phyloP scores from a whole-genome alignment of 495 filamentous ascomycete species.

The Lasiosphaeria miniovina region DNA sequence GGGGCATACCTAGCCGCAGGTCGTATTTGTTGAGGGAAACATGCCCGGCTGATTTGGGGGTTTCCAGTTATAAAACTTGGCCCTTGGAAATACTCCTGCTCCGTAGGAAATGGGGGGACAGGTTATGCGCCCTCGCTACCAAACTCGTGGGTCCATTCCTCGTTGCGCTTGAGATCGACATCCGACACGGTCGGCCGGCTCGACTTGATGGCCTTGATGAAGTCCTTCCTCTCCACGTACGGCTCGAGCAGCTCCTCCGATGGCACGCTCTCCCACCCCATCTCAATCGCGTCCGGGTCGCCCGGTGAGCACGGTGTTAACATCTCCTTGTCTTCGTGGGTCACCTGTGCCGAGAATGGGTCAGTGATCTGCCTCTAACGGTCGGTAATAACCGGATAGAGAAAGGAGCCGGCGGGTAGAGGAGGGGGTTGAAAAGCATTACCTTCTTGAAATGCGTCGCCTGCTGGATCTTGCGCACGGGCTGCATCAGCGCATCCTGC shows the following conservation, averaged over 20 bases:
- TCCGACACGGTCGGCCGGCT: constrained; percentile 84
- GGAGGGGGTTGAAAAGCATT: constrained; percentile 18
- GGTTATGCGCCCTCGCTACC: constrained; percentile 76
- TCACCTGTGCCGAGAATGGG: constrained; percentile 51
- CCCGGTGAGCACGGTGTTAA: constrained; percentile 93
- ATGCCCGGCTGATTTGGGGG: no score
- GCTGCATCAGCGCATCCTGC: constrained; percentile 97
- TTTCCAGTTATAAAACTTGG: no score
- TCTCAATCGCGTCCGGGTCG: constrained; percentile 78
- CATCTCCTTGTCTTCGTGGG: constrained; percentile 67
- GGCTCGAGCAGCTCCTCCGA: constrained; percentile 83
- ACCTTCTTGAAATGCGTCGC: constrained; percentile 98
- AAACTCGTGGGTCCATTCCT: constrained; percentile 96
- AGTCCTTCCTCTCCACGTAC: constrained; percentile 82
- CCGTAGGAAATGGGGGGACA: background rate
- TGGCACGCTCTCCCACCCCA: constrained; percentile 87
- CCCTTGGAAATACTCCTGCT: background rate
- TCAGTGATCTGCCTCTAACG: background rate
- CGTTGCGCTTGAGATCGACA: constrained; percentile 76
- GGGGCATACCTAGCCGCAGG: no score
- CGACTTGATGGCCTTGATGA: constrained; percentile 85
- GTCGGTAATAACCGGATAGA: background rate
- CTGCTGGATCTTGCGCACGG: constrained; percentile 93
- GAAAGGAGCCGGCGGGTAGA: background rate
- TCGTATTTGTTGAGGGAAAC: no score